These are phyloP conservation scores for Beta corolliflora DNA, from an alignment of 179 eudicot species.

Conservation along the genomic window DNA sequence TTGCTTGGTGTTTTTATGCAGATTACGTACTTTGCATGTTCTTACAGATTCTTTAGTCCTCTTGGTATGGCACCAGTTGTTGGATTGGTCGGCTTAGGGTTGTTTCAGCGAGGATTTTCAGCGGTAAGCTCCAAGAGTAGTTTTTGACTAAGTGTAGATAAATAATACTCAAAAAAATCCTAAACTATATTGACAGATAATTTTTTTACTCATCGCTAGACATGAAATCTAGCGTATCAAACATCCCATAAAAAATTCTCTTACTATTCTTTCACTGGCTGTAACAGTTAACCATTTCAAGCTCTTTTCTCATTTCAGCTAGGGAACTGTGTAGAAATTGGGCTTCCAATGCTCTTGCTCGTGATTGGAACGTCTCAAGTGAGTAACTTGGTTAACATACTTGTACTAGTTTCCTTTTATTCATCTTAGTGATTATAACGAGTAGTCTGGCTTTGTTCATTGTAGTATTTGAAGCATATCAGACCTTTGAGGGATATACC, in stretches of 20 bases:
- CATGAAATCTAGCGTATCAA: background rate
- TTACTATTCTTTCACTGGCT: background rate
- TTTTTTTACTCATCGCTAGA: background rate
- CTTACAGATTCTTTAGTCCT: conserved; percentile 93
- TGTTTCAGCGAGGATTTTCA: conserved; percentile 88
- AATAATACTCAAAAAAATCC: background rate
- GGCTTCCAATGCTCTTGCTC: conserved; percentile 83
- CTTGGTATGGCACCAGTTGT: conserved; percentile 99
- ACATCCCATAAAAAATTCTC: background rate
- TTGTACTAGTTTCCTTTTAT: background rate
- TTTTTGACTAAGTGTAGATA: background rate
- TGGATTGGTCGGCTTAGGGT: conserved; percentile 90
- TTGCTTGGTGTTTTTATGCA: background rate
- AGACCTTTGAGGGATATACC: conserved; percentile 75
- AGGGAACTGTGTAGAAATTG: conserved; percentile 95
- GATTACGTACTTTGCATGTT: background rate
- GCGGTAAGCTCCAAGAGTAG: conserved; percentile 45
- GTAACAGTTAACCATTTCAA: background rate
- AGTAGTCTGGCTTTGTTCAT: conserved; percentile 9
- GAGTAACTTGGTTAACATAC: conserved; percentile 31
- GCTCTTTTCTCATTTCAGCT: conserved; percentile 51
- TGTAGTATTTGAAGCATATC: conserved; percentile 91
- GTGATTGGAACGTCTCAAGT: conserved; percentile 90
- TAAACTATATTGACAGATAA: background rate
- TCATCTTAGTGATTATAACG: conserved; percentile 5